These are phyloP conservation scores for Silene noctiflora DNA, from an alignment of 179 eudicot species.

Conservation along the genomic window DNA sequence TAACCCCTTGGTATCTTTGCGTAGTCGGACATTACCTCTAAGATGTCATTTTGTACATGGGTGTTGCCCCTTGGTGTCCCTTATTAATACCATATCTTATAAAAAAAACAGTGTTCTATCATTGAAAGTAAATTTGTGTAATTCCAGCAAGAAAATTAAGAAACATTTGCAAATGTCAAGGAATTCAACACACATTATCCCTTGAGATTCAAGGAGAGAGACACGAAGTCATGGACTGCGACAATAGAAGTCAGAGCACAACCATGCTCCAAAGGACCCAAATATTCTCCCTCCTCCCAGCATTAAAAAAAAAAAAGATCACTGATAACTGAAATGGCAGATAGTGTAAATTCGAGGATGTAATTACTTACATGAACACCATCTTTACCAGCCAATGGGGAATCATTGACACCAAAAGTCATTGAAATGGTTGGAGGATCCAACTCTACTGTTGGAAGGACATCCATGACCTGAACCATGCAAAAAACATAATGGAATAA, in stretches of 20 bases:
- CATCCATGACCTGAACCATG: slow-evolving; percentile 51
- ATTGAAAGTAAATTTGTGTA: too few relatives aligned
- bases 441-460: slow-evolving; percentile 81
- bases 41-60: too few relatives aligned
- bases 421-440: slow-evolving; percentile 99
- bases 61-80: too few relatives aligned
- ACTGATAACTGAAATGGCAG: not conserved
- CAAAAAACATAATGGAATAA: slow-evolving; percentile 3
- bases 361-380: slow-evolving; percentile 76
- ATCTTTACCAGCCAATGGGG: slow-evolving; percentile 95
- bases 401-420: slow-evolving; percentile 98
- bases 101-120: too few relatives aligned
- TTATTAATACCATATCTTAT: too few relatives aligned
- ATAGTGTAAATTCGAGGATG: not conserved
- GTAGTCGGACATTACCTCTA: too few relatives aligned
- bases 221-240: not conserved
- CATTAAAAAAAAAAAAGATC: not conserved
- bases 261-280: not conserved
- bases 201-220: slow-evolving; percentile 4
- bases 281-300: not conserved
- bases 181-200: not conserved
- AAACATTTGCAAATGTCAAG: not conserved
- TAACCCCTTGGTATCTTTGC: too few relatives aligned
- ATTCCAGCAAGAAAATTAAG: too few relatives aligned
- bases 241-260: not conserved